Percentiles rank a stretch among this genome's conserved stretches.
phyloP scores from a whole-genome alignment of 495 filamentous ascomycete genomes.

The Aspergillus kassunensis region DNA sequence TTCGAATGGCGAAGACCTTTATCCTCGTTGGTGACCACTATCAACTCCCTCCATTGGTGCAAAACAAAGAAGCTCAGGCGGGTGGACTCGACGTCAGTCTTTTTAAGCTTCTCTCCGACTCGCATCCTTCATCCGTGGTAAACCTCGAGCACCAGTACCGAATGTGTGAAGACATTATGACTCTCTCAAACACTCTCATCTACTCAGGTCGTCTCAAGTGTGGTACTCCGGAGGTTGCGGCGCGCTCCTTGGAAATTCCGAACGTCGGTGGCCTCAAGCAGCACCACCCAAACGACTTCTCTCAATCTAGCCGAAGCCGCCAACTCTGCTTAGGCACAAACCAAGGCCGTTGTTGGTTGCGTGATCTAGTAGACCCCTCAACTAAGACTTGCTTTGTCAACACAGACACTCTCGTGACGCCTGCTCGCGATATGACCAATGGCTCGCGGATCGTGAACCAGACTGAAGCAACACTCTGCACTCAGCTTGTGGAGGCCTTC shows the following conservation, averaged over 20 bases:
- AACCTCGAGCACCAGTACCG: slow-evolving; percentile 94
- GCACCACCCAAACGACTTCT: slow-evolving; percentile 45
- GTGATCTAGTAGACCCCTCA: slow-evolving; percentile 63
- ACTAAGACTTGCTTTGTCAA: slow-evolving; percentile 80
- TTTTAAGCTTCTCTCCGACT: slow-evolving; percentile 88
- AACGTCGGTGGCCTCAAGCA: slow-evolving; percentile 54
- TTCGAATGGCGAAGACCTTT: slow-evolving; percentile 89
- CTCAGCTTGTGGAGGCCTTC: slow-evolving; percentile 74
- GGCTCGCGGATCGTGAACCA: slow-evolving; percentile 85
- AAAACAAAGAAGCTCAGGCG: slow-evolving; percentile 79
- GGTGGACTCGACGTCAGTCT: slow-evolving; percentile 90
- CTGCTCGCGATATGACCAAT: slow-evolving; percentile 62
- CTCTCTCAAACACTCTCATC: slow-evolving; percentile 86
- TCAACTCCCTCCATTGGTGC: slow-evolving; percentile 89
- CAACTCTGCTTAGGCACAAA: slow-evolving; percentile 50
- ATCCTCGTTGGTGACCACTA: slow-evolving; percentile 95
- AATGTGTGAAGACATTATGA: slow-evolving; percentile 97
- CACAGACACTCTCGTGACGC: slow-evolving; percentile 67
- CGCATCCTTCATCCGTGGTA: slow-evolving; percentile 79
- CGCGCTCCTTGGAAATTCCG: slow-evolving; percentile 54
- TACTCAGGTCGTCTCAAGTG: slow-evolving; percentile 88
- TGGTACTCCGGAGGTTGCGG: slow-evolving; percentile 71
- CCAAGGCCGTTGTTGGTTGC: slow-evolving; percentile 70
- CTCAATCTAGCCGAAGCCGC: slow-evolving; percentile 25
- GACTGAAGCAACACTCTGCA: slow-evolving; percentile 68